Evolutionary conservation across 2,329 filamentous ascomycete species (phyloP).

Genomic region (Daldinia eschscholtzii): DNA sequence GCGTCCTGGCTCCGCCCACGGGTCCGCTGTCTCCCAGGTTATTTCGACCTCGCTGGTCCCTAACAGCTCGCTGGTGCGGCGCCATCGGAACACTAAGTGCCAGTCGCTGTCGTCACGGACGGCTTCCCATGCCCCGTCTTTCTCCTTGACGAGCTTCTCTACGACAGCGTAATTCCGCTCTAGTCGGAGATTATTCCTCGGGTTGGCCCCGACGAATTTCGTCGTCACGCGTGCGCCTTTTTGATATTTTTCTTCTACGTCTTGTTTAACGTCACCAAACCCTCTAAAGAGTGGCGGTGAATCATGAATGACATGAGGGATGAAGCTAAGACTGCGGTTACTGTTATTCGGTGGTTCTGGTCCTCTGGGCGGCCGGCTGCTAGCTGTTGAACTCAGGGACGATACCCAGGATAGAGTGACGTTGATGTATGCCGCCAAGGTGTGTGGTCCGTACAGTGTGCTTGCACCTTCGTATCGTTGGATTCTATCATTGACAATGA

Average conservation of each 20-base stretch:
- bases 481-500: slow-evolving; percentile 59
- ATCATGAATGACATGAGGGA: slow-evolving; percentile 82
- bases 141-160: slow-evolving; percentile 66
- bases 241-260: slow-evolving; percentile 64
- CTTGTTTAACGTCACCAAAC: slow-evolving; percentile 76
- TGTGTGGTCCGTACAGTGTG: slow-evolving; percentile 87
- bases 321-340: slow-evolving; percentile 80
- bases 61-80: slow-evolving; percentile 74
- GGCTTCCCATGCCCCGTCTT: slow-evolving; percentile 65
- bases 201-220: slow-evolving; percentile 87
- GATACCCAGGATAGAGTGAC: slow-evolving; percentile 77
- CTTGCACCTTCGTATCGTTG: slow-evolving; percentile 94
- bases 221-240: slow-evolving; percentile 72
- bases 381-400: slow-evolving; percentile 68
- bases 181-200: slow-evolving; percentile 84
- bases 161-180: slow-evolving; percentile 83
- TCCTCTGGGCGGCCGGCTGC: slow-evolving; percentile 58
- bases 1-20: slow-evolving; percentile 66
- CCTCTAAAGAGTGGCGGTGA: slow-evolving; percentile 70
- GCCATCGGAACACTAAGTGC: slow-evolving; percentile 85
- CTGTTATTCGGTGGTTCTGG: slow-evolving; percentile 82
- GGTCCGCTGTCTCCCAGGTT: slow-evolving; percentile 79
- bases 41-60: slow-evolving; percentile 82
- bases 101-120: slow-evolving; percentile 85
- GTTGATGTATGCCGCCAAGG: slow-evolving; percentile 88